phyloP scores from a whole-genome alignment of 441 rosid species.

The Viola pubescens region DNA sequence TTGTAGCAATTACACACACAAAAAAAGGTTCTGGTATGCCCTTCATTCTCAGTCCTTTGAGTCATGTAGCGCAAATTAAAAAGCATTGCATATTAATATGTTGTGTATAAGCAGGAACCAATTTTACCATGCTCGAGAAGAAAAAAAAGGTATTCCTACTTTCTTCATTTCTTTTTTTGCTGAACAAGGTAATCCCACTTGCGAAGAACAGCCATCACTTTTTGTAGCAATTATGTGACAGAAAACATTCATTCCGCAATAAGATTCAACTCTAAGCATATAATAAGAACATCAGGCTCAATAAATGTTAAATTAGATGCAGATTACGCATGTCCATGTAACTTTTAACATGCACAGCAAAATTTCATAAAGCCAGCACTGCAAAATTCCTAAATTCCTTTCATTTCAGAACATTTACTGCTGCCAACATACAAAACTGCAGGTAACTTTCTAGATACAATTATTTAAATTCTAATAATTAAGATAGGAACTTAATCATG shows the following conservation, averaged over 20 bases:
- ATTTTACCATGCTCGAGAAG: too few relatives aligned
- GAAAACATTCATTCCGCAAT: not conserved
- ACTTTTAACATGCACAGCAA: not conserved
- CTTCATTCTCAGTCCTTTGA: too few relatives aligned
- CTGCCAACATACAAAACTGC: conserved; percentile 9
- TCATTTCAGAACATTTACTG: conserved; percentile 11
- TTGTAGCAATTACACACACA: too few relatives aligned
- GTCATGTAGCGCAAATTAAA: too few relatives aligned
- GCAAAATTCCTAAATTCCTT: not conserved
- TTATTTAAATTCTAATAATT: conserved; percentile 3
- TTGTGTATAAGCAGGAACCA: too few relatives aligned
- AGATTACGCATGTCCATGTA: not conserved
- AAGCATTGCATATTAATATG: too few relatives aligned
- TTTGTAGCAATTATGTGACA: not conserved
- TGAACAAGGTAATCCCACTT: too few relatives aligned
- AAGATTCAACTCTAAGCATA: not conserved
- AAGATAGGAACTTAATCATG: conserved; percentile 4
- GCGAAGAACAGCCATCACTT: too few relatives aligned
- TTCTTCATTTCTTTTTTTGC: too few relatives aligned
- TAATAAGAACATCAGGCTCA: not conserved
- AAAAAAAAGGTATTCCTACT: too few relatives aligned
- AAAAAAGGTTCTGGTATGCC: too few relatives aligned
- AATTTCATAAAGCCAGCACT: conserved; percentile 3
- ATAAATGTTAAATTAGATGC: not conserved
- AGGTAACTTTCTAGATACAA: conserved; percentile 10